phyloP scores from a whole-genome alignment of 257 asterid species.

The Primulina huaijiensis region DNA sequence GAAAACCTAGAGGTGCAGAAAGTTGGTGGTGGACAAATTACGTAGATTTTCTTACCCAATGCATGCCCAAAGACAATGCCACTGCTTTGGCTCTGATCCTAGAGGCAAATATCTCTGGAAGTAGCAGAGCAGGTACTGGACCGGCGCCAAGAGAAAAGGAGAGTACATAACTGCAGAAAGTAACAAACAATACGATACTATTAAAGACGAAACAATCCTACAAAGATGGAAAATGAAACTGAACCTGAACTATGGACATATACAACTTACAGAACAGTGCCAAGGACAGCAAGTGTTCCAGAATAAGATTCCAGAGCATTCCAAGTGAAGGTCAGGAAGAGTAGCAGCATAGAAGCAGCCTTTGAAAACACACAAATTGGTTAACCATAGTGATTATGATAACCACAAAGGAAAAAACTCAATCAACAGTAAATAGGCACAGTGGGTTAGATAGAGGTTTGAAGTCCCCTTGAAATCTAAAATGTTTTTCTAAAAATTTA shows the following conservation, averaged over 20 bases:
- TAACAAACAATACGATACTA: not conserved
- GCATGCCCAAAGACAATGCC: slow-evolving; percentile 83
- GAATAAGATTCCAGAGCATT: slow-evolving; percentile 74
- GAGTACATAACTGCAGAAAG: slow-evolving; percentile 59
- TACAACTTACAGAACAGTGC: slow-evolving; percentile 78
- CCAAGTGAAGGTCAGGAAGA: slow-evolving; percentile 79
- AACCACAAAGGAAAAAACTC: not conserved
- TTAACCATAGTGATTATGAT: not conserved
- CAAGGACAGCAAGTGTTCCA: slow-evolving; percentile 75
- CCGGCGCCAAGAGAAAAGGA: slow-evolving; percentile 99
- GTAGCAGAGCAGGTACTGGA: slow-evolving; percentile 98
- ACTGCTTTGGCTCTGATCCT: slow-evolving; percentile 96
- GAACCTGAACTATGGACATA: slow-evolving; percentile 20
- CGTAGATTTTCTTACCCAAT: slow-evolving; percentile 63
- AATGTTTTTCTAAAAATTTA: not conserved
- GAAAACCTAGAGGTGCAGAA: not conserved
- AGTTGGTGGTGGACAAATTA: not conserved
- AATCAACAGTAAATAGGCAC: slow-evolving; percentile 15
- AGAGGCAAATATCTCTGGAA: slow-evolving; percentile 83
- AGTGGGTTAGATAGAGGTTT: not conserved
- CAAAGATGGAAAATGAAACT: not conserved
- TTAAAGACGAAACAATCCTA: slow-evolving; percentile 13
- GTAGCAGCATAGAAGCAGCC: slow-evolving; percentile 94
- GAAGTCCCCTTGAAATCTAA: not conserved
- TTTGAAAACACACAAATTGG: slow-evolving; percentile 27